Base-by-base conservation (phyloP, 1,284 basidiomycete species). In the Ceratobasidium papillatum region DNA sequence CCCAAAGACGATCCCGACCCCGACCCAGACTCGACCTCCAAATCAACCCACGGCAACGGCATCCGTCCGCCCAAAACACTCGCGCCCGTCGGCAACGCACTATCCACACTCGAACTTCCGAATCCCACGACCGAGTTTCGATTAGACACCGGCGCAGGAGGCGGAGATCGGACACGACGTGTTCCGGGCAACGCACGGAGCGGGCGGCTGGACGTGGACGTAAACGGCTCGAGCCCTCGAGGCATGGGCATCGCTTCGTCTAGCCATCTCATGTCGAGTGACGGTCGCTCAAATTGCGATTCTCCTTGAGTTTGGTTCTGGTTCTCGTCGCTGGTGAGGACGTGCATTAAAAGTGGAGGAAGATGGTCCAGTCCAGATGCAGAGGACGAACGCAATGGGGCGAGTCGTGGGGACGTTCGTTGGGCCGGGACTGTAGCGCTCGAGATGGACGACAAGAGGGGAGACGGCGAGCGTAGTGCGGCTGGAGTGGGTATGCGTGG, bases 61-160 rank as follows among this genome's bases (percentile, higher is more conserved):
- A 56, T 36, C 17, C 66, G 34, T 14, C 27, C 25, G 22, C 32
- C 22, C n/a, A n/a, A n/a, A 41, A 34, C 66, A 47, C 22, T 11
- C 9, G 22, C 25, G n/a, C 54, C 59, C 7, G 52, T 19, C 8
- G 66, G 66, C n/a, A 71, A 45, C 8, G 66, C 66, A 17, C 52
- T 58, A 30, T 71, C 66, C 34, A 71, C 66, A 54, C 66, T 71
- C 38, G 52, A 54, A 41, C 66, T 71, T 41, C 66, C 66, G 36
- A 58, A 71, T n/a, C 54, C 56, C 12, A 41, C 27, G 22, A 22
- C 52, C 27, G 66, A 43, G 25, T 43, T 25, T 5, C 59, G 59
- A 5, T 19, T 62, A 12, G 59, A 62, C 32, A n/a, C 30, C 9
- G 27, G 59, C n/a, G 34, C 19, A 22, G 59, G 59, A 1, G 36